Conservation (phyloP, 1,284 basidiomycete genomes). For the Gomphus bonarii region DNA sequence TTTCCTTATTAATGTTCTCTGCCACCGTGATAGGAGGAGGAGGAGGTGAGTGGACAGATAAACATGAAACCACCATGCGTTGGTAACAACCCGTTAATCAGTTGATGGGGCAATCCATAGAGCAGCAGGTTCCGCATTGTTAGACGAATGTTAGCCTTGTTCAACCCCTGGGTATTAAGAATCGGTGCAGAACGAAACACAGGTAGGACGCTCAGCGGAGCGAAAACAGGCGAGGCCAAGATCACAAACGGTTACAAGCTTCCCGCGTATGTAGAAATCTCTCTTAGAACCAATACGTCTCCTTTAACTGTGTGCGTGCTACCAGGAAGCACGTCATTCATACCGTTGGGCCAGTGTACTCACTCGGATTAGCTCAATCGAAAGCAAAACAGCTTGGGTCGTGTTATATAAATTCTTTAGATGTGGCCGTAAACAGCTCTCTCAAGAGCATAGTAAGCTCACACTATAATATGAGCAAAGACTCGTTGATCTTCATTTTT, state of each 20-base stretch:
- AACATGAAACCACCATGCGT: neutral
- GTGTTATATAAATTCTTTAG: constrained; percentile 64
- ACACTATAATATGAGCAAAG: constrained; percentile 5
- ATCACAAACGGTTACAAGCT: constrained; percentile 68
- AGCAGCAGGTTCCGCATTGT: constrained; percentile 68
- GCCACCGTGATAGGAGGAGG: constrained; percentile 42
- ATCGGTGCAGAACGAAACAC: neutral
- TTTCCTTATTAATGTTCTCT: constrained; percentile 6
- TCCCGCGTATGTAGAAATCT: constrained; percentile 42
- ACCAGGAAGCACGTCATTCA: constrained; percentile 71
- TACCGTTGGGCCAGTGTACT: constrained; percentile 83
- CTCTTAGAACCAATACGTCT: neutral
- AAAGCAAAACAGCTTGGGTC: constrained; percentile 51
- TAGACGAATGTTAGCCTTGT: constrained; percentile 52
- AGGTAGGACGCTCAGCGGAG: constrained; percentile 66
- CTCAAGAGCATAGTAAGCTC: constrained; percentile 54
- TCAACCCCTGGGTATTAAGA: neutral
- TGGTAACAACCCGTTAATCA: constrained; percentile 18
- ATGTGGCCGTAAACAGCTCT: constrained; percentile 48
- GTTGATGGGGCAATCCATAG: constrained; percentile 83
- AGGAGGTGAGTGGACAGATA: constrained; percentile 38
- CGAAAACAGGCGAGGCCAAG: constrained; percentile 76
- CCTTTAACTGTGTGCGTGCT: constrained; percentile 13
- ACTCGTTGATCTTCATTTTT: constrained; percentile 12
- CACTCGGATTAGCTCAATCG: constrained; percentile 26